These are phyloP conservation scores for Cymbidium sinense DNA, from an alignment of 106 monocot species.

Conservation along the genomic window DNA sequence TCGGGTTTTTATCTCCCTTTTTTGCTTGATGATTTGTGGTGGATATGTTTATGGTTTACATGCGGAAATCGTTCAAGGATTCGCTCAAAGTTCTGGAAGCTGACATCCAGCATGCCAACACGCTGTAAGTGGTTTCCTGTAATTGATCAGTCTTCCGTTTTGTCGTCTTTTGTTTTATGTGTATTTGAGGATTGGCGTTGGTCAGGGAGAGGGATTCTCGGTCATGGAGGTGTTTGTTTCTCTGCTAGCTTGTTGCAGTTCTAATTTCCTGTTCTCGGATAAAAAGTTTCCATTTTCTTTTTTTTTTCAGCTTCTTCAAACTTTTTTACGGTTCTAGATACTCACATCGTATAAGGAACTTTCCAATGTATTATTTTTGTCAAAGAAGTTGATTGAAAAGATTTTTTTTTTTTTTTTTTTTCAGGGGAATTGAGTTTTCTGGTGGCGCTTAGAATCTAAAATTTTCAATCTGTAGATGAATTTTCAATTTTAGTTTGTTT, in stretches of 20 bases:
- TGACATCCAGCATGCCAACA: conserved; percentile 98
- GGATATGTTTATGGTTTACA: conserved; percentile 49
- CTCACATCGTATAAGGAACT: not conserved
- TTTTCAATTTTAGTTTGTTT: not conserved
- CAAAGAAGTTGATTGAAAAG: not conserved
- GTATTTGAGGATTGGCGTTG: not conserved
- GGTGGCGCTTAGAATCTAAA: not conserved
- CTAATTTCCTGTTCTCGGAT: not conserved
- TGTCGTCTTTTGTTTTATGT: not conserved
- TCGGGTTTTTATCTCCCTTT: not conserved
- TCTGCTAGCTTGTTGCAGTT: not conserved
- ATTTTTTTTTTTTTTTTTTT: conserved; percentile 1
- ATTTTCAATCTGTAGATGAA: not conserved
- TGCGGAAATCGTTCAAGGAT: conserved; percentile 98
- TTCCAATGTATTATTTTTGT: not conserved
- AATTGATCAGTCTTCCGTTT: not conserved
- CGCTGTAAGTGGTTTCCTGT: conserved; percentile 47
- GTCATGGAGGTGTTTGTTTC: not conserved
- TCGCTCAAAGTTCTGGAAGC: conserved; percentile 95
- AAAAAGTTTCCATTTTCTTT: not conserved
- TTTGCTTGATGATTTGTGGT: conserved; percentile 7
- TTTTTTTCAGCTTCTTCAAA: not conserved
- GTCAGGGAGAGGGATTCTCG: not conserved
- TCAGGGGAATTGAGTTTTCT: not conserved
- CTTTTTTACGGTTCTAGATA: not conserved